Base-by-base conservation (phyloP, 2,329 filamentous ascomycete species). In the Onygenales sp. region DNA sequence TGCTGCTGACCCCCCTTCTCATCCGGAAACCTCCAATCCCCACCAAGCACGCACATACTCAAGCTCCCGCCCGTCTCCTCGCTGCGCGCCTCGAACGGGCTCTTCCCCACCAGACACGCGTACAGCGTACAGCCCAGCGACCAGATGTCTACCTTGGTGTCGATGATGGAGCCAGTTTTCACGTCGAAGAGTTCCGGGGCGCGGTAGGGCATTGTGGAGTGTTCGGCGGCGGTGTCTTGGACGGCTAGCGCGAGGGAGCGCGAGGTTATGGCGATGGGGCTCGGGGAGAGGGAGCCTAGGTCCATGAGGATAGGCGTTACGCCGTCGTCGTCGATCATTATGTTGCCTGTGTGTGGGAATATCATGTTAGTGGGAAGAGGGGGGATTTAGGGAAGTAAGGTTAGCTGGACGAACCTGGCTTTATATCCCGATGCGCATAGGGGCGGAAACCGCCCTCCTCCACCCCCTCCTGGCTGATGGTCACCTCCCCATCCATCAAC, bases 121-220 rank as follows among this genome's bases (percentile, higher is more conserved):
- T 95, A 98, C 44, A 98, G 77, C n/a, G 93, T 97, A 76, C 93
- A 97, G 50, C 93, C 93, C 21, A 98, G 75, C 13, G 88, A 95
- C 93, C 93, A 98, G 59, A 98, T 95, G 70, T 98, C 93, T 42
- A 95, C 89, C 68, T 96, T 96, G 10, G 91, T 95, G 71, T 97
- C 93, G 65, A 98, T 86, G 49, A 89, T 82, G 48, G 86, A 85
- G 57, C 88, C 92, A 2, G 90, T 96, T 73, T 95, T 95, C 53
- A 97, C 93, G 69, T 98, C 93, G 70, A 98, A 98, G 56, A 98
- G 84, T 72, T 98, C 93, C 0, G 93, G 93, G 1, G 93, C 93
- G 55, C 93, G 89, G 74, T 98, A 98, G 0, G 93, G 91, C 92
- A 98, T 97, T 42, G 93, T 98, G 59, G 85, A 92, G 76, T 97